Base-by-base conservation (phyloP, 73 alveolate species). In the Blepharisma stoltei region DNA sequence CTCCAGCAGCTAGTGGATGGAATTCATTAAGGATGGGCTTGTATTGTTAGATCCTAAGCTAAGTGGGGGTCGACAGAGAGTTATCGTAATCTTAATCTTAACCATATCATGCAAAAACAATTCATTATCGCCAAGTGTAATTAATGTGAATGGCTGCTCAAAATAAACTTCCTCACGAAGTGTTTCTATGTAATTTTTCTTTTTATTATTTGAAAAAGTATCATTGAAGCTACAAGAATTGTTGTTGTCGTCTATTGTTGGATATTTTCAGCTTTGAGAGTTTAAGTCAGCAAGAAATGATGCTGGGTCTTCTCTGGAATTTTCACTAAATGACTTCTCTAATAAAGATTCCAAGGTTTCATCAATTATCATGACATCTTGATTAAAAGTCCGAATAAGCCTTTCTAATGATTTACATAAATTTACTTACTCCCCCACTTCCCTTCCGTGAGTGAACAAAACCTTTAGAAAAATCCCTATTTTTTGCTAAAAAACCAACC, bases 331-430 rank as follows among this genome's bases (percentile, higher is more conserved):
- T 8, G 73, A 14, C 4, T 60, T 60, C 47, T 60, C 73, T 25
- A 60, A 25, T 25, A 60, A 60, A 25, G 73, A n/a, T 60, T 60
- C 73, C 23, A 60, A 60, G 4, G 73, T 60, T 60, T 60, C 73
- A 60, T 60, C 73, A 60, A 60, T 60, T 1, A 25, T 25, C 23
- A 8, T n/a, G 23, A 60, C 37, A 25, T 60, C 73, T 18, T 60
- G 73, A 20, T n/a, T 14, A 14, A 60, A 60, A 25, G 73, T 14
- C 47, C 73, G 14, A 25, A 60, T 20, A 14, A 60, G 37, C 46
- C 73, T 60, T 32, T n/a, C n/a, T n/a, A n/a, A n/a, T n/a, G n/a
- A n/a, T n/a, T n/a, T n/a, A n/a, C n/a, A n/a, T n/a, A n/a, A n/a
- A n/a, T n/a, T n/a, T n/a, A n/a, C n/a, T n/a, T n/a, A n/a, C n/a